Conservation (phyloP, 2,329 filamentous ascomycete species). For the Lasiodiplodia hormozganensis region DNA sequence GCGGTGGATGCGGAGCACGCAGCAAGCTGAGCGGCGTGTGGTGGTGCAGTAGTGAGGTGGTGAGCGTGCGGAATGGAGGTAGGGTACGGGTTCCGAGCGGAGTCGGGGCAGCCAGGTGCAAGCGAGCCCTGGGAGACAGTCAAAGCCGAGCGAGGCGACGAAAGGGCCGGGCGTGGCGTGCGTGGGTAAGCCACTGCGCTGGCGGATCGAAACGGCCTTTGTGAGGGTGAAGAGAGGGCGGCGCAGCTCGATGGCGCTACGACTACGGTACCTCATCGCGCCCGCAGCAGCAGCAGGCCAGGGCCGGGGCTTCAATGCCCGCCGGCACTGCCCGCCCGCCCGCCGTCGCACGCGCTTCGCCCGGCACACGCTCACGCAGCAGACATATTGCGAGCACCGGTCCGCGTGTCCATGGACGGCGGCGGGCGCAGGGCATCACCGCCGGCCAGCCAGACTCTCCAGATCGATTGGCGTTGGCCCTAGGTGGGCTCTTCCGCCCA, state of each 20-base stretch:
- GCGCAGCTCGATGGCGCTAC: constrained; percentile 19
- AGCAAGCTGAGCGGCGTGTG: constrained; percentile 13
- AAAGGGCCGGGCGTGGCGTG: constrained; percentile 20
- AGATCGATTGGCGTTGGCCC: constrained; percentile 23
- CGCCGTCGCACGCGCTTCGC: constrained; percentile 18
- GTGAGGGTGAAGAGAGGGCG: constrained; percentile 24
- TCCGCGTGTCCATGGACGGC: not conserved
- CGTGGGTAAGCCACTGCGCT: constrained; percentile 22
- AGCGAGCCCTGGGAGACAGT: constrained; percentile 14
- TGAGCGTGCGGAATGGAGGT: constrained; percentile 25
- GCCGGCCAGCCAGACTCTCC: not conserved
- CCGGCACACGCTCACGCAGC: constrained; percentile 17
- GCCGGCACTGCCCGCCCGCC: constrained; percentile 15
- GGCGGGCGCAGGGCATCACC: not conserved
- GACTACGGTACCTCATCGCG: constrained; percentile 17
- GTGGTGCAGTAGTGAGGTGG: constrained; percentile 18
- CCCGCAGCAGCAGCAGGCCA: constrained; percentile 3
- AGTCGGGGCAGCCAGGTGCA: constrained; percentile 26
- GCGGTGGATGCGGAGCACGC: constrained; percentile 13
- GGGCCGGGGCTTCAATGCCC: constrained; percentile 6
- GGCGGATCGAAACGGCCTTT: constrained; percentile 24
- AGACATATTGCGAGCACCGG: constrained; percentile 20
- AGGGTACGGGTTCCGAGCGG: constrained; percentile 11
- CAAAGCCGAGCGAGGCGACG: constrained; percentile 16
- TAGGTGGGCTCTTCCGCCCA: constrained; percentile 14